phyloP scores from a whole-genome alignment of 1,284 basidiomycete species.

The Irpex sp. region DNA sequence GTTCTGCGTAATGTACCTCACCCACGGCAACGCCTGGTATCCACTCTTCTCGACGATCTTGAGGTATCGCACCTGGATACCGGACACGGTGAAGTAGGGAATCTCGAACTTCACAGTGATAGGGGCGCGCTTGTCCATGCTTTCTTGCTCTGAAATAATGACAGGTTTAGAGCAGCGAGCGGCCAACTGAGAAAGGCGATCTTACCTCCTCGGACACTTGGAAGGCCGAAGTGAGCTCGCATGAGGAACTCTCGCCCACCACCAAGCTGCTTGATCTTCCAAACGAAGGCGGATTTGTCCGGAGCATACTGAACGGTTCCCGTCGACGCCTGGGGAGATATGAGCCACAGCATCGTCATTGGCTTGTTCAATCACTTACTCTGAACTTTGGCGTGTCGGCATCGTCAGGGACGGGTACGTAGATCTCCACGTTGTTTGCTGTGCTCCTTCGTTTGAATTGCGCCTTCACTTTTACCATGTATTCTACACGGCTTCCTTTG shows the following conservation, averaged over 20 bases:
- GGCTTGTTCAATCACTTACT: slow-evolving; percentile 34
- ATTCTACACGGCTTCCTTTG: slow-evolving; percentile 91
- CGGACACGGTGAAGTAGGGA: slow-evolving; percentile 96
- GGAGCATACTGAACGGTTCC: slow-evolving; percentile 93
- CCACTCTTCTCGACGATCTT: slow-evolving; percentile 99
- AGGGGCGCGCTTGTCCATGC: slow-evolving; percentile 83
- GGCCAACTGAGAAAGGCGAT: slow-evolving; percentile 1
- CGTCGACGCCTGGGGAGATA: slow-evolving; percentile 66
- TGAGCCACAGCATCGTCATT: not conserved
- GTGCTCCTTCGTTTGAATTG: slow-evolving; percentile 97
- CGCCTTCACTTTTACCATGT: slow-evolving; percentile 97
- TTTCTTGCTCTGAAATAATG: slow-evolving; percentile 61
- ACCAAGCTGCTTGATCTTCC: slow-evolving; percentile 96
- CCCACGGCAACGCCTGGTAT: slow-evolving; percentile 92
- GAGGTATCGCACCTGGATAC: slow-evolving; percentile 94
- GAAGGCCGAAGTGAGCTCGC: slow-evolving; percentile 94
- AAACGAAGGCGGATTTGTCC: slow-evolving; percentile 94
- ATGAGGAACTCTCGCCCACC: slow-evolving; percentile 93
- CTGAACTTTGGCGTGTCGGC: slow-evolving; percentile 98
- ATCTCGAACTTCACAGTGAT: slow-evolving; percentile 98
- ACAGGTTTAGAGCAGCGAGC: not conserved
- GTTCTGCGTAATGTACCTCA: slow-evolving; percentile 92
- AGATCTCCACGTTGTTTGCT: slow-evolving; percentile 98
- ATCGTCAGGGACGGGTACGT: slow-evolving; percentile 97
- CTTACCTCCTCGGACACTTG: slow-evolving; percentile 83